Evolutionary conservation across 495 filamentous ascomycete species (phyloP), one percentile per base, ranked within the genome.

Genomic region (Tetracladium setigerum): DNA sequence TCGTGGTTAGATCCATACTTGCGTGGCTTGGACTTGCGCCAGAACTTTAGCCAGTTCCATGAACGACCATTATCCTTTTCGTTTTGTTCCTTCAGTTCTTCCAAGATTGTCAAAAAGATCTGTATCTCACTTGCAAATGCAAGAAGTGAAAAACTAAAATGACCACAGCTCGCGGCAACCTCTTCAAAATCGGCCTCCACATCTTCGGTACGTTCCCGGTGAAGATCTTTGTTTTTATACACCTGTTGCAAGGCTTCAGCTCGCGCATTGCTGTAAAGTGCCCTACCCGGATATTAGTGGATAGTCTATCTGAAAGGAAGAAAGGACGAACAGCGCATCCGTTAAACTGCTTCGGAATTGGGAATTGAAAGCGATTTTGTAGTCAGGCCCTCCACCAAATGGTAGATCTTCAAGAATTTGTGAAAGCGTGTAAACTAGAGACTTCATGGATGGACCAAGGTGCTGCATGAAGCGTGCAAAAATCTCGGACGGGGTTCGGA

Each of bases 111-210:
- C n/a, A 98, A 63, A 51, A 91, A 86, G 10, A 72, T 77, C 46
- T 86, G 76, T 71, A 95, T 83, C 59, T 95, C 88, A 58, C 95
- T 85, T 0, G 89, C 89, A 62, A 97, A 88, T 52, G 88, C 83
- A 46, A 89, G 74, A 19, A 98, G 69, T 15, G 86, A 89, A 57
- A 89, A 95, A 58, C 83, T 87, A 61, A 96, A 98, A 59, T 97
- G 88, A 2, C 91, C 90, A 57, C 92, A 98, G 37, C 87, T 91
- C 5, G 92, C 92, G 27, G 89, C 87, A 8, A 97, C 89, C 63
- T 98, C 92, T 62, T 98, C 92, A 41, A 95, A 84, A 59, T 95
- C 92, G 5, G 92, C 92, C 50, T 91, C 84, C n/a, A 87, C 70
- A 34, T 82, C 82, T 30, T 85, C 69, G 2, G 78, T 75, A 27